A percentile compares a stretch with the other conserved stretches of the same genome.
phyloP scores from a whole-genome alignment of 805 yeast species.

The Wickerhamomyces bisporus region DNA sequence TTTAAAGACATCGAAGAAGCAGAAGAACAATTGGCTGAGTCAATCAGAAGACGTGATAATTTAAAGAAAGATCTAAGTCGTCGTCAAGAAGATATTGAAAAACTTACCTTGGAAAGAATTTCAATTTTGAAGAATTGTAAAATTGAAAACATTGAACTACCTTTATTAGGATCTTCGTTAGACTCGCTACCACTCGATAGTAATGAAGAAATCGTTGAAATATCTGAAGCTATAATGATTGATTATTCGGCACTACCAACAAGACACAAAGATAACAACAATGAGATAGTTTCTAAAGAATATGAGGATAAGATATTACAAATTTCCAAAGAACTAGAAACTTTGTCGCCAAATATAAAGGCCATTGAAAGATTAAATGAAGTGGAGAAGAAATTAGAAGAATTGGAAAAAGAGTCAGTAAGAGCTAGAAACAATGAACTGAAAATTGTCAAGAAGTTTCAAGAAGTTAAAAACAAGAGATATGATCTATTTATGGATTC shows the following conservation, averaged over 20 bases:
- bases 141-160: slow-evolving; percentile 61
- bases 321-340: slow-evolving; percentile 27
- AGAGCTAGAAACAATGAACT: slow-evolving; percentile 57
- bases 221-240: slow-evolving; percentile 44
- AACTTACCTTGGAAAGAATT: slow-evolving; percentile 48
- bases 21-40: slow-evolving; percentile 48
- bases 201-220: slow-evolving; percentile 31
- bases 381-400: slow-evolving; percentile 54
- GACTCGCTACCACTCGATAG: slow-evolving; percentile 59
- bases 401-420: slow-evolving; percentile 60
- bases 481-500: slow-evolving; percentile 63
- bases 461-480: slow-evolving; percentile 54
- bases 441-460: slow-evolving; percentile 48
- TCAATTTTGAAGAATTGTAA: slow-evolving; percentile 67
- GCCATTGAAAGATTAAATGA: slow-evolving; percentile 74
- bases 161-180: slow-evolving; percentile 55
- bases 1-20: slow-evolving; percentile 29
- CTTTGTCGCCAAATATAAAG: slow-evolving; percentile 72
- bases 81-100: slow-evolving; percentile 50
- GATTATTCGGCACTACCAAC: slow-evolving; percentile 47
- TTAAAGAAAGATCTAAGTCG: slow-evolving; percentile 31
- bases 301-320: slow-evolving; percentile 36
- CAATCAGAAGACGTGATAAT: slow-evolving; percentile 20
- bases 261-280: slow-evolving; percentile 34
- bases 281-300: slow-evolving; percentile 26